Conservation (phyloP, 768 basidiomycete species). For the Fomitopsis pulvina region DNA sequence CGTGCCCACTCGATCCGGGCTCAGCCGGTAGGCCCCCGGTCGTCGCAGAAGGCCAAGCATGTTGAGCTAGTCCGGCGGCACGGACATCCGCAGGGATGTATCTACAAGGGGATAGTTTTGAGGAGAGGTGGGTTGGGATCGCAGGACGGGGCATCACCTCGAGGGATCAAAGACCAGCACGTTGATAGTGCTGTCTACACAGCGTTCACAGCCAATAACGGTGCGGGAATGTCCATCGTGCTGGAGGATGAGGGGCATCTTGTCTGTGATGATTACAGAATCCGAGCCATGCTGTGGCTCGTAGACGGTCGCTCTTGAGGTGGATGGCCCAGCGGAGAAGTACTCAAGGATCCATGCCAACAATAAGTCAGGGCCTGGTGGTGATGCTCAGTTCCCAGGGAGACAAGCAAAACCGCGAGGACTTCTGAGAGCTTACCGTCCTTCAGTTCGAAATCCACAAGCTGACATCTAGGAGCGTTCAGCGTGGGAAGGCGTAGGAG, state of each 20-base stretch:
- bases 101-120: neutral
- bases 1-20: neutral
- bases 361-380: conserved; percentile 27
- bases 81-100: neutral
- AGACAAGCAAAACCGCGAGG: neutral
- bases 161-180: conserved; percentile 79
- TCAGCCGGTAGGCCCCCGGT: neutral
- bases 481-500: neutral
- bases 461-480: conserved; percentile 36
- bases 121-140: neutral
- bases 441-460: conserved; percentile 60
- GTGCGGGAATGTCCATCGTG: conserved; percentile 82
- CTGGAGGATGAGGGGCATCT: conserved; percentile 81
- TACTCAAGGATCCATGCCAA: conserved; percentile 73
- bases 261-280: conserved; percentile 49
- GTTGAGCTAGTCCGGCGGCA: neutral
- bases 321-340: conserved; percentile 34
- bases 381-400: neutral
- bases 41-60: neutral
- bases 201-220: conserved; percentile 77
- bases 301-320: conserved; percentile 28
- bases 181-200: conserved; percentile 47
- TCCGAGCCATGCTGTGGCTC: conserved; percentile 45
- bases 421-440: too few relatives aligned
- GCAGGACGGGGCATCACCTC: conserved; percentile 32